Base-by-base conservation (phyloP, 2,329 filamentous ascomycete species). In the Penicillium sp. region DNA sequence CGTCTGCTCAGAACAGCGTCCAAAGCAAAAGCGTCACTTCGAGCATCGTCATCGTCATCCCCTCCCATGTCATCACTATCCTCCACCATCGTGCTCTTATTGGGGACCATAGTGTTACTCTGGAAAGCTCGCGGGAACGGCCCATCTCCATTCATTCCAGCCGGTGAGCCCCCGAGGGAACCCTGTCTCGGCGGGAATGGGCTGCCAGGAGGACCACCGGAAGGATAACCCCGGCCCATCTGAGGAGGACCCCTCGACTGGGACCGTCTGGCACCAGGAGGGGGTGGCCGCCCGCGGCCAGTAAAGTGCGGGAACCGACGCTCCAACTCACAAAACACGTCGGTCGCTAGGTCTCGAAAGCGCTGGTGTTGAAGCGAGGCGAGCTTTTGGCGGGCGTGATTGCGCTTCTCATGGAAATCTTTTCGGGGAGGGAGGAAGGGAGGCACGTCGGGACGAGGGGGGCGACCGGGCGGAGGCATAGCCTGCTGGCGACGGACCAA, bases 61-160 rank as follows among this genome's bases (percentile, higher is more conserved):
- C 78, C 79, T 22, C 82, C 83, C 60, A 79, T 79, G 65, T 92
- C 91, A 68, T 96, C 93, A 66, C 96, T 93, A 73, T 98, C 95
- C 76, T 99, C 95, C 1, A 98, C 87, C 89, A 98, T 93, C 0
- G 91, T 97, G 71, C 94, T 96, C 79, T 98, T 99, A 74, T 97
- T 98, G 0, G 95, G 95, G 35, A 98, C 90, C 70, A 98, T 96
- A 0, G 93, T 98, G 73, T 96, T 98, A 73, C 90, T 94, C 74
- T 97, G 93, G 67, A 96, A 93, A 40, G 93, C 93, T 74, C 96
- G 97, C 16, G 91, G 90, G 67, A 91, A 86, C 4, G 93, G 93
- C 49, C 91, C 85, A 45, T 90, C 87, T 69, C 87, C 78, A 62
- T 85, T 88, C 51, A 87, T 83, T 42, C 81, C 79, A 33, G 75